Evolutionary conservation across 192 early-diverging fungal species (phyloP), one percentile per base, ranked within the genome.

Genomic region (Mycoemilia scoparia): DNA sequence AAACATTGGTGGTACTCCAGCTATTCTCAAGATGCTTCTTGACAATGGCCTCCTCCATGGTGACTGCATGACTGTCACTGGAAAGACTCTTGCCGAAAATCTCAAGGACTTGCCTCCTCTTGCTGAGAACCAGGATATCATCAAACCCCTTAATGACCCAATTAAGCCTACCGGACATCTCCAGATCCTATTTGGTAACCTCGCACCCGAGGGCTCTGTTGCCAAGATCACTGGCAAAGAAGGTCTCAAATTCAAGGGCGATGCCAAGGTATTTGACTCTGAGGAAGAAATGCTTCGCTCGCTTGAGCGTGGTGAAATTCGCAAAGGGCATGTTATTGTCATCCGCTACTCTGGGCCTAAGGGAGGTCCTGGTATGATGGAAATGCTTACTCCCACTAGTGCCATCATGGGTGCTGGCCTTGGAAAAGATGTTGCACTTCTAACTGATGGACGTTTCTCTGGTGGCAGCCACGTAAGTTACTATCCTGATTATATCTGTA

Each of bases 201-300:
- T 99, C 12, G 88, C 95, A 20, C 91, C 95, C 24, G 77, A 85
- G 39, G 91, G 89, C 7, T 80, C 80, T 5, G 95, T 99, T 24
- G 95, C 95, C 33, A 99, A 99, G 69, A 99, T 99, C 64, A 99
- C 95, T 7, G 95, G 95, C 34, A 99, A 99, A 64, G 88, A 99
- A 69, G 95, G 95, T 13, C 68, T 96, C 7, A 29, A 46, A 30
- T 99, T 99, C 48, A 52, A 60, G 24, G 95, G 95, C 13, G 67
- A 70, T 5, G 95, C 95, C 31, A 75, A 76, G 37, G 86, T 90
- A 17, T 99, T 76, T 48, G 85, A 99, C 34, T 73, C 75, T 22
- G 95, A 99, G 55, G 74, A 81, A 46, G 81, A 79, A 18, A 90
- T 99, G 82, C 60, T 99, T 44, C 55, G 49, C 15, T 82, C 89